Evolutionary conservation across 129 eudicot species (phyloP), one percentile per base, ranked within the genome.

Genomic region (Flaveria ramosissima): DNA sequence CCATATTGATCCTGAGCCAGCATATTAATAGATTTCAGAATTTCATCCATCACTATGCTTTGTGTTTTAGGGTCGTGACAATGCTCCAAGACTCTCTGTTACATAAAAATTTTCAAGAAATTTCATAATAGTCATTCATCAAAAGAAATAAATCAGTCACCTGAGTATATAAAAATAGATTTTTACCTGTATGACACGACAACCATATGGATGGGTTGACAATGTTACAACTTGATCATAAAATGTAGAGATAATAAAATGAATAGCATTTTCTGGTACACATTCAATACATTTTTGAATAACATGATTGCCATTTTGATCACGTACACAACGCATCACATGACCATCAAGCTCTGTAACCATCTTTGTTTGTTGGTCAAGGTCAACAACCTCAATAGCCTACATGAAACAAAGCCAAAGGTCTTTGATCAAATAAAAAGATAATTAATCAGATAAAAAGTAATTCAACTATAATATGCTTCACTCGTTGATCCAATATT

Each of bases 1-100:
- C 98, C 98, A 84, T 93, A 93, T 70, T 91, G 98, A 82, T 93
- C 98, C 77, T 93, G 98, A 0, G 98, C 97, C 84, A 93, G 78
- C 98, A 91, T 90, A 83, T 84, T 61, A 43, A 93, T 90, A 73
- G 89, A 84, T 41, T 79, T 80, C 88, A 93, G 62, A 68, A 93
- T 89, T 82, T 93, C 98, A 68, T 87, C 93, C 98, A 91, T 93
- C 81, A 89, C 97, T 73, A 84, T 84, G 55, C 79, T 77, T 81
- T 88, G 98, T 19, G 98, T 93, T 74, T 84, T 86, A 16, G 87
- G 88, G 73, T 91, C 84, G 55, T 77, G 72, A 61, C 98, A 93
- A 41, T 93, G 97, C 85, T 93, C 98, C 80, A 93, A 82, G 71
- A 93, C 96, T 86, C 96, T 84, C 96, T 90, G 89, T 79, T 24